Conservation (phyloP, 805 yeast genomes). For the Peterozyma xylosa region DNA sequence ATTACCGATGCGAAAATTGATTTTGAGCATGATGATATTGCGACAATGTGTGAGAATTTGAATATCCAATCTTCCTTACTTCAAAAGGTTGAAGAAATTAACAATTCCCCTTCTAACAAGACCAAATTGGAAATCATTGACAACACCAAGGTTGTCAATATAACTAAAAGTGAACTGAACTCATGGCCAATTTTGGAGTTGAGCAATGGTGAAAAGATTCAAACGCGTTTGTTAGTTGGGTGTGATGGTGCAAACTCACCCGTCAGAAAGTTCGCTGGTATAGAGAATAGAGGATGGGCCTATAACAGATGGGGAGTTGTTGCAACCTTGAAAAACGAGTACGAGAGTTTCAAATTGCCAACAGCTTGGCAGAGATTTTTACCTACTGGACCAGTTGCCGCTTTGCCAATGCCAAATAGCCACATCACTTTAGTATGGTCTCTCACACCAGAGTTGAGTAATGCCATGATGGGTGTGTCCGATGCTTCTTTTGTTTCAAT, state of each 20-base stretch:
- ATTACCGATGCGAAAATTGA: constrained; percentile 61
- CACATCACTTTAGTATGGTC: constrained; percentile 95
- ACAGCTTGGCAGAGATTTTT: constrained; percentile 93
- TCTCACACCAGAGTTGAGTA: constrained; percentile 68
- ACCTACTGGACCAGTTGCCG: constrained; percentile 88
- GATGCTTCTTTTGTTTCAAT: constrained; percentile 59
- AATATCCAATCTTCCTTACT: constrained; percentile 76
- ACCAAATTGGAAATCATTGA: constrained; percentile 41
- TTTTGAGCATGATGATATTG: constrained; percentile 60
- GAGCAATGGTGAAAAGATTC: constrained; percentile 53
- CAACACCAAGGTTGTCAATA: constrained; percentile 58
- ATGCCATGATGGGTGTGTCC: constrained; percentile 48
- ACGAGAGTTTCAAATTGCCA: constrained; percentile 52
- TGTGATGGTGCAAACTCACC: constrained; percentile 97
- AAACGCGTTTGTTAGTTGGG: constrained; percentile 78
- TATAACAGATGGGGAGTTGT: constrained; percentile 90
- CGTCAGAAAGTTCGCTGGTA: constrained; percentile 72
- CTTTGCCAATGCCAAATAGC: constrained; percentile 80
- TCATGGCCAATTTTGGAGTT: constrained; percentile 77
- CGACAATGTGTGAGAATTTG: constrained; percentile 82
- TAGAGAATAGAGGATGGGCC: constrained; percentile 87
- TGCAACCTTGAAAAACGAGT: constrained; percentile 72
- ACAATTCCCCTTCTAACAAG: constrained; percentile 14
- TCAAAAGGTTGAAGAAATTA: constrained; percentile 39
- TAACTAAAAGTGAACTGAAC: constrained; percentile 25